Base-by-base conservation (phyloP, 2,329 filamentous ascomycete species). In the Phymatotrichopsis omnivora region DNA sequence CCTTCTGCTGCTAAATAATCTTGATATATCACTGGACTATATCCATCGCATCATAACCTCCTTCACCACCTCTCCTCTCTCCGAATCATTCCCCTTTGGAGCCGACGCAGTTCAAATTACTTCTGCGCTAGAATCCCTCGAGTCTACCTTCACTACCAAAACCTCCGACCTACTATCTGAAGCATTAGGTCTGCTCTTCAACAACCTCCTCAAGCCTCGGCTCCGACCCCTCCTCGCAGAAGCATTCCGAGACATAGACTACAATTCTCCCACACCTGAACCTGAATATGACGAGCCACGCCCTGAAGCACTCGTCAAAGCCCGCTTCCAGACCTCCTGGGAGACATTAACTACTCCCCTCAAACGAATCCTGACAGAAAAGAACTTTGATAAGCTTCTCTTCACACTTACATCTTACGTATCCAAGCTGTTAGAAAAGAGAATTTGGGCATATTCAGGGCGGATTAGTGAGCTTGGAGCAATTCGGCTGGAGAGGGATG, bases 11-110 rank as follows among this genome's bases (percentile, higher is more conserved):
- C 85, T 95, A 64, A 98, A 98, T 71, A 95, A 89, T 61, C 76
- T 98, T 20, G 89, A 98, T 61, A 76, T 94, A 49, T 81, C 86
- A 7, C 85, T 85, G 52, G 85, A 95, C 60, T 98, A 98, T 64
- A 75, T 95, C 39, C 75, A 77, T 12, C 82, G 89, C 43, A 95
- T 98, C 56, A 80, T 96, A 33, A 72, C 74, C 24, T 73, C 77
- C 25, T 56, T 52, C 23, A 22, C 40, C n/a, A 28, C 14, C 3
- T 33, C 42, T 34, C 59, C 66, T 2, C 66, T 86, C 2, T 67
- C 67, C 27, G 72, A 80, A 37, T 71, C 80, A 1, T 96, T 94
- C 63, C 85, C 87, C 0, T 86, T 91, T 56, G 78, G 78, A 20
- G 74, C 80, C 49, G 85, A 96, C 53, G 76, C 79, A 0, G 66